Percentiles rank a stretch among this genome's conserved stretches.
phyloP scores from a whole-genome alignment of 73 alveolate genomes.

The Paraurostyla sp. region DNA sequence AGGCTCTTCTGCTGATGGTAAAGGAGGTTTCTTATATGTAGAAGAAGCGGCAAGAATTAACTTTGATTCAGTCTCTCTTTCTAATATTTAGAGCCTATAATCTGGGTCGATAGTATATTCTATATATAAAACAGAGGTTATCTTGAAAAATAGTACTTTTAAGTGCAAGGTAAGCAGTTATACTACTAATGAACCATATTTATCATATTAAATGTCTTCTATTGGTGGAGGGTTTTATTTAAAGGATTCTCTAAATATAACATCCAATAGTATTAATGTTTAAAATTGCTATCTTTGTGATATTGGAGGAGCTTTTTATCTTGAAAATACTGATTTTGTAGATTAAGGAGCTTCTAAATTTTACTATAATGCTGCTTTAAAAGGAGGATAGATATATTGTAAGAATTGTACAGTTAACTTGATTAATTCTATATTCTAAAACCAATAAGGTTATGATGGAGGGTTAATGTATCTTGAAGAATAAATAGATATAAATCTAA shows the following conservation, averaged over 20 bases:
- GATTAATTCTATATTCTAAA: neutral
- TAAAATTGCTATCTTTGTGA: constrained; percentile 20
- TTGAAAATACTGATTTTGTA: neutral
- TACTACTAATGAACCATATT: constrained; percentile 15
- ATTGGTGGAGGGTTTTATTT: constrained; percentile 21
- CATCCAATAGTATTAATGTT: neutral
- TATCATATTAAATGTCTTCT: neutral
- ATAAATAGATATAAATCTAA: neutral
- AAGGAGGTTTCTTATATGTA: constrained; percentile 7
- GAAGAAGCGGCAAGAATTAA: neutral
- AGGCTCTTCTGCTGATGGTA: neutral
- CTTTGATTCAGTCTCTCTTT: neutral
- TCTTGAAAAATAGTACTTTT: neutral
- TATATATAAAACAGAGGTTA: neutral
- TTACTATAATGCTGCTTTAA: neutral
- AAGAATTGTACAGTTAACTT: neutral
- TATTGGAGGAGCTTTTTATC: constrained; percentile 15
- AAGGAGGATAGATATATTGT: neutral
- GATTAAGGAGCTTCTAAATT: neutral
- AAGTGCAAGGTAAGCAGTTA: neutral
- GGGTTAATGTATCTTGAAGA: constrained; percentile 2
- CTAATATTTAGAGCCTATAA: neutral
- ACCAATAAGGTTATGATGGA: neutral
- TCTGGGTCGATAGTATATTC: constrained; percentile 23
- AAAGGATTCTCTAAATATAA: neutral